Base-by-base conservation (phyloP, 176 grass and related monocot species). In the Oryza officinalis region DNA sequence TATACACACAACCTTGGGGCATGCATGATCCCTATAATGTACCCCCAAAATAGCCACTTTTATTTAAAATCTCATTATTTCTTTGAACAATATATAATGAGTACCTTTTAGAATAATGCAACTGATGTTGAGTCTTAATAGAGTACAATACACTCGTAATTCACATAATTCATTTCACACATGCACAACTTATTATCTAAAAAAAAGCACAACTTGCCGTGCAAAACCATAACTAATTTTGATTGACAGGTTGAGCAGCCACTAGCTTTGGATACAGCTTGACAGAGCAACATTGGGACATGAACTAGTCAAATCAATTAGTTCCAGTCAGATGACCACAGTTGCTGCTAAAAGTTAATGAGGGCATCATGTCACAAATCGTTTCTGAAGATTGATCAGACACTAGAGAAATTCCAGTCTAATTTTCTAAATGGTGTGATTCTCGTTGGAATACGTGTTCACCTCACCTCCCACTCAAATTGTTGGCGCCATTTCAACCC, bases 381-480 rank as follows among this genome's bases (percentile, higher is more conserved):
- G 43, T 76, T 27, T 63, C 35, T 40, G 17, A 18, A 75, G 27
- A 27, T 26, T n/a, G 63, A 50, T 64, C 28, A 61, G 52, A 57
- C 54, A 46, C 15, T 41, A 28, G 25, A 46, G 26, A 41, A 80
- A 30, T 37, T 41, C 13, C 27, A 43, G 68, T 30, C 1, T 59
- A 2, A 6, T 13, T 79, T 84, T 80, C 38, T 68, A 74, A 67
- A 75, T 75, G 61, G 15, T 61, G 46, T 49, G 60, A 38, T 80
- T 74, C 81, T 68, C 11, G 23, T 30, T 12, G 38, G 3, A 46
- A 84, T 84, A 69, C 69, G 76, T 88, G 81, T 40, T 88, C 75
- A 63, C 35, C 72, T 75, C 22, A 1, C n/a, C 47, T 1, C 33
- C 69, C 87, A 69, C 75, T 80, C 57, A 0, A 79, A 67, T 26